These are phyloP conservation scores for Amylocarpus encephaloides DNA, from an alignment of 2,329 filamentous ascomycete genomes.

Conservation along the genomic window DNA sequence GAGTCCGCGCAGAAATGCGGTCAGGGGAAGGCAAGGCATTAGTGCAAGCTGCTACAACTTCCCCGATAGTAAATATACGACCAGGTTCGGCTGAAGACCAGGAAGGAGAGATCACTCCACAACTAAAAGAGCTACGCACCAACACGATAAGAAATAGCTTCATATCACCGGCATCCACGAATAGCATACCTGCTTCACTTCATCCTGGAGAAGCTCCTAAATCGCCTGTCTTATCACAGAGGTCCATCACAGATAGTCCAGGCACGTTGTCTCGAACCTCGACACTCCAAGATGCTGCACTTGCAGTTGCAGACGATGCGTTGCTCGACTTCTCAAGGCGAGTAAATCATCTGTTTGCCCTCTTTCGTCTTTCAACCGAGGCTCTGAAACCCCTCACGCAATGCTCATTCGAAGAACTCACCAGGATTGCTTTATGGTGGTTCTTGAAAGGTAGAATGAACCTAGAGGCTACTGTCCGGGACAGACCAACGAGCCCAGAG, in stretches of 20 bases:
- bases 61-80: slow-evolving; percentile 8
- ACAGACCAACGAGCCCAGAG: slow-evolving; percentile 49
- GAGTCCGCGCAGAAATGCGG: slow-evolving; percentile 53
- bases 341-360: slow-evolving; percentile 65
- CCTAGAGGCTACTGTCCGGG: slow-evolving; percentile 66
- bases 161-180: slow-evolving; percentile 12
- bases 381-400: slow-evolving; percentile 59
- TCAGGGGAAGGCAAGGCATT: slow-evolving; percentile 54
- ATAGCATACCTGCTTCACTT: slow-evolving; percentile 12
- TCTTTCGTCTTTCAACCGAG: slow-evolving; percentile 75
- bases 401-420: slow-evolving; percentile 59
- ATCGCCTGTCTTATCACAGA: slow-evolving; percentile 3
- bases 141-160: slow-evolving; percentile 27
- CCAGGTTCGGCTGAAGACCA: background rate
- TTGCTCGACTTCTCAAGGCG: slow-evolving; percentile 63
- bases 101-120: slow-evolving; percentile 12
- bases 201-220: slow-evolving; percentile 11
- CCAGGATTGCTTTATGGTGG: slow-evolving; percentile 79
- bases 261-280: slow-evolving; percentile 11
- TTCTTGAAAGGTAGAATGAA: slow-evolving; percentile 74
- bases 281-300: slow-evolving; percentile 22
- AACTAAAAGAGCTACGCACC: slow-evolving; percentile 21
- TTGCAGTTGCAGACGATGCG: slow-evolving; percentile 48
- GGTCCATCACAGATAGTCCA: slow-evolving; percentile 10
- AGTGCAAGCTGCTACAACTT: slow-evolving; percentile 32